These are phyloP conservation scores for Vitis hybrid DNA, from an alignment of 177 flowering plant genomes.

Conservation along the genomic window DNA sequence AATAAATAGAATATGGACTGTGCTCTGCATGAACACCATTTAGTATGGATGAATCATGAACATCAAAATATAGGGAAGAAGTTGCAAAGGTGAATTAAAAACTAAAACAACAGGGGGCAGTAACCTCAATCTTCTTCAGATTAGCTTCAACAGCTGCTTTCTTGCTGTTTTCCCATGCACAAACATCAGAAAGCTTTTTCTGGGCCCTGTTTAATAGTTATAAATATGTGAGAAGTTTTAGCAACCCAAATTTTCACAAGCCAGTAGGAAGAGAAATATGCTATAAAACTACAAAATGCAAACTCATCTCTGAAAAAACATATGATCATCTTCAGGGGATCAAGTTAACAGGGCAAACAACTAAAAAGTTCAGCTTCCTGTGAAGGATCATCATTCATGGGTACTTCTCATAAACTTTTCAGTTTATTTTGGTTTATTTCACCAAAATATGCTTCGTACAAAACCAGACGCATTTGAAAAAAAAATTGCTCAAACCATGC, in stretches of 20 bases:
- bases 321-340: neutral
- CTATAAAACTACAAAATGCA: neutral
- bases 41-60: too few relatives aligned
- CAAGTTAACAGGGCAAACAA: neutral
- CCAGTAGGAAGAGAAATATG: neutral
- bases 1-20: too few relatives aligned
- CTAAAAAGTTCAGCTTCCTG: neutral
- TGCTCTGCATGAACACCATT: too few relatives aligned
- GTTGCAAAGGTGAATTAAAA: neutral
- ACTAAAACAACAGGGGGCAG: neutral
- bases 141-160: conserved; percentile 74
- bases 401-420: neutral
- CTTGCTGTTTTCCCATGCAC: conserved; percentile 84
- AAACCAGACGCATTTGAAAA: too few relatives aligned
- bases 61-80: neutral
- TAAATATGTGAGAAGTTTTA: neutral
- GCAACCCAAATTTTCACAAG: neutral
- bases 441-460: neutral
- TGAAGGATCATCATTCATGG: neutral
- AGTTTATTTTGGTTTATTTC: neutral
- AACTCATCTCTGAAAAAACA: neutral
- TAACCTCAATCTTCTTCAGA: conserved; percentile 71
- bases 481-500: too few relatives aligned
- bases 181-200: conserved; percentile 52
- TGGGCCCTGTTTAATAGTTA: conserved; percentile 59